Evolutionary conservation across 2,329 filamentous ascomycete genomes (phyloP).

Genomic region (Clonostachys rhizophaga): DNA sequence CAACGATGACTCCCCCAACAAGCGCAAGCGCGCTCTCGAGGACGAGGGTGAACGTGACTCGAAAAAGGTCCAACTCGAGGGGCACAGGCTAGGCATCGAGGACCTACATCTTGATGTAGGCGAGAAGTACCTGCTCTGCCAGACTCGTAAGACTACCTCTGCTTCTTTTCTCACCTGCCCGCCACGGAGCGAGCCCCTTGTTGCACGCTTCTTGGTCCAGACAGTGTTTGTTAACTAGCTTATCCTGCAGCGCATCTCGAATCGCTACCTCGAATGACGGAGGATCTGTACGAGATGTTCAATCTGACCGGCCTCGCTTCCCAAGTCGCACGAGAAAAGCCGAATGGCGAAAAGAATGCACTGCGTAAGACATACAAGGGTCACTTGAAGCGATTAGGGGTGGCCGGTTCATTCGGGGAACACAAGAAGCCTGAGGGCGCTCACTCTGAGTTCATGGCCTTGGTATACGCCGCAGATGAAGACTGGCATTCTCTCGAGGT

Average conservation of each 20-base stretch:
- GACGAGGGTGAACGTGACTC: constrained; percentile 44
- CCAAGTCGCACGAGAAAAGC: constrained; percentile 58
- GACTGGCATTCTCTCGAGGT: constrained; percentile 52
- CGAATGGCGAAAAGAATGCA: constrained; percentile 63
- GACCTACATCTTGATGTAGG: constrained; percentile 63
- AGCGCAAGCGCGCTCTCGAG: constrained; percentile 57
- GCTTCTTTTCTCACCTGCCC: constrained; percentile 17
- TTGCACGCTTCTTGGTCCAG: constrained; percentile 11
- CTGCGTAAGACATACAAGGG: constrained; percentile 66
- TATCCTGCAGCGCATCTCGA: constrained; percentile 41
- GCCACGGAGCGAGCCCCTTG: constrained; percentile 6
- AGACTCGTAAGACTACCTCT: constrained; percentile 60
- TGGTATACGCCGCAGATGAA: constrained; percentile 47
- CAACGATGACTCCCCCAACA: constrained; percentile 50
- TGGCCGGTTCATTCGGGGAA: constrained; percentile 57
- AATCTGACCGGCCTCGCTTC: constrained; percentile 50
- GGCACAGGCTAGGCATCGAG: constrained; percentile 56
- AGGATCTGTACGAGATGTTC: constrained; percentile 57
- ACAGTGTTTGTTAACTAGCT: constrained; percentile 34
- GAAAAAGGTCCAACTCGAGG: constrained; percentile 61
- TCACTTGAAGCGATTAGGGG: constrained; percentile 59
- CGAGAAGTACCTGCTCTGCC: constrained; percentile 63
- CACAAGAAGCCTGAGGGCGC: constrained; percentile 48
- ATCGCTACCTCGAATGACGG: constrained; percentile 41
- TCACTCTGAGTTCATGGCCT: constrained; percentile 45